phyloP scores from a whole-genome alignment of 306 rosid species.

The Malus fusca region DNA sequence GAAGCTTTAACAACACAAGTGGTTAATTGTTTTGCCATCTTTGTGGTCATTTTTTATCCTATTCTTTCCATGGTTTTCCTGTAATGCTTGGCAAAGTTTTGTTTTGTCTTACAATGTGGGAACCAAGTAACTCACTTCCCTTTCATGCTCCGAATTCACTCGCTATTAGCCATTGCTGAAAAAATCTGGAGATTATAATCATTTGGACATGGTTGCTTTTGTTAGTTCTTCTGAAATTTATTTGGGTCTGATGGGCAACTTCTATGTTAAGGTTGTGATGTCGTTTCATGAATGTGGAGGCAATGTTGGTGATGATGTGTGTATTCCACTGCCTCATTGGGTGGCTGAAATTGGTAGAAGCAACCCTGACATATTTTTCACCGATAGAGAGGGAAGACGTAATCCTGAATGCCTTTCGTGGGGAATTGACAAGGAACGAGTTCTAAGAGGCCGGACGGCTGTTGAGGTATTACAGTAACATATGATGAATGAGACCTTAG shows the following conservation, averaged over 20 bases:
- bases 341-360: slow-evolving; percentile 95
- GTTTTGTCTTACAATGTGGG: background rate
- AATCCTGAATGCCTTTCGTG: slow-evolving; percentile 97
- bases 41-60: background rate
- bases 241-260: slow-evolving; percentile 15
- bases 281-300: slow-evolving; percentile 99
- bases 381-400: slow-evolving; percentile 91
- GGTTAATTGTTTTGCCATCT: background rate
- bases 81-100: background rate
- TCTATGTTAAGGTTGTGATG: slow-evolving; percentile 62
- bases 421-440: slow-evolving; percentile 96
- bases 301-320: slow-evolving; percentile 92
- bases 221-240: slow-evolving; percentile 17
- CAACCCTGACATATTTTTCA: slow-evolving; percentile 92
- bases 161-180: background rate
- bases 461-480: slow-evolving; percentile 62
- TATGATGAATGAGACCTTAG: background rate
- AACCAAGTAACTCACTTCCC: background rate
- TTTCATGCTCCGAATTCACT: background rate
- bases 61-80: background rate
- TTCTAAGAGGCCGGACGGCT: slow-evolving; percentile 93
- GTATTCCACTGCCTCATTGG: slow-evolving; percentile 96
- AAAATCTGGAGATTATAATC: background rate
- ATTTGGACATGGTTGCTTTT: background rate
- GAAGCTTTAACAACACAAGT: background rate